Base-by-base conservation (phyloP, 2,329 filamentous ascomycete species). In the Zarea fungicola region DNA sequence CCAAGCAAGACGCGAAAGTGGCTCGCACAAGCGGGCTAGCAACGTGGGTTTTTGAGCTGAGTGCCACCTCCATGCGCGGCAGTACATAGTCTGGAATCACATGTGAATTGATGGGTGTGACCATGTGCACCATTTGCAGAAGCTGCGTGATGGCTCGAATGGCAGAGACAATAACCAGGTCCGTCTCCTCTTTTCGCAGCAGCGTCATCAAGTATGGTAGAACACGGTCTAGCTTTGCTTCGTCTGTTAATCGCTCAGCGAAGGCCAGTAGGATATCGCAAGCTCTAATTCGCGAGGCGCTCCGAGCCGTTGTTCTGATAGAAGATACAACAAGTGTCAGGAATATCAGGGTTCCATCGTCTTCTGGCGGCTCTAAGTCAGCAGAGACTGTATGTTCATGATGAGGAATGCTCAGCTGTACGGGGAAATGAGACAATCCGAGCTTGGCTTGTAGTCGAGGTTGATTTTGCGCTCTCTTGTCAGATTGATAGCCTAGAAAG, bases 261-360 rank as follows among this genome's bases (percentile, higher is more conserved):
- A 99, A 96, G 3, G 92, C 92, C 42, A 99, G 71, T 41, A 99
- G 76, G 34, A 99, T 77, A 64, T 99, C 93, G 61, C 93, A 95
- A 1, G 89, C 93, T 58, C 89, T 84, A 35, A 96, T 76, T 56
- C 89, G 85, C 22, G 92, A 89, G n/a, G 89, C 85, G 3, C 91
- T 83, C 57, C 92, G 84, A 5, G 90, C 89, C 13, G 92, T 96
- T 52, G 91, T 96, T 53, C 93, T 81, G 56, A 99, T 68, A 18
- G 89, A 95, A 2, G 92, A 88, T 6, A 91, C 90, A 28, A 99
- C 81, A 29, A 97, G 76, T 1, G 89, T 92, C 39, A 99, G 68
- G 56, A 99, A 96, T 28, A 99, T 89, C 31, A 99, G 73, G 3
- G 92, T 95, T 0, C 93, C 93, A 60, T 97, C 92, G 62, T 96